Evolutionary conservation across 176 grass and related monocot genomes (phyloP), one percentile per base, ranked within the genome.

Genomic region (Alloteropsis semialata): DNA sequence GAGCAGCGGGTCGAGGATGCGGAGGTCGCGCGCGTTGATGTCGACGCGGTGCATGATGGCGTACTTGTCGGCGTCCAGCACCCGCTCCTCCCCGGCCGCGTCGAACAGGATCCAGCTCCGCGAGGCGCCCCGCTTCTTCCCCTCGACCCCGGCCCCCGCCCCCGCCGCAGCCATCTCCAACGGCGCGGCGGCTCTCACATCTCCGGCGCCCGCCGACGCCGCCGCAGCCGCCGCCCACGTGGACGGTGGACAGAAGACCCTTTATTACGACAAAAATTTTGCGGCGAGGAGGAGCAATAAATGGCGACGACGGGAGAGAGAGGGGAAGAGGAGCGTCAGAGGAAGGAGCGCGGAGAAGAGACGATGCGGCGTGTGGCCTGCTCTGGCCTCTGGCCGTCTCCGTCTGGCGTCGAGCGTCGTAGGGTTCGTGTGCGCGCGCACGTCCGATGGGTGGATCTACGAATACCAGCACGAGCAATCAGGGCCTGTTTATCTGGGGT

Each of bases 21-120:
- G 88, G 57, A 99, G 90, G 86, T 99, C 97, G 30, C 97, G 91
- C 45, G 97, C 93, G 77, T 99, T 89, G 83, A 99, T 96, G 84
- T 99, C 91, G 68, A 92, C 93, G 65, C 97, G 85, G 68, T 92
- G 93, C 97, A 99, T 99, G 87, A 99, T 99, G 50, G 91, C 93
- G 57, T 99, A 96, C 82, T 99, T 99, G 69, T 99, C 89, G 58
- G 91, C 91, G 82, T 99, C 97, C 65, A 99, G 87, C 73, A 92
- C 85, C 83, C 87, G 87, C 56, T 78, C 97, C 43, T 94, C 91
- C 56, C 93, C 97, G 15, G 61, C 55, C 2, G 69, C 87, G 85
- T 96, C 91, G 73, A 99, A 72, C 41, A 96, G 87, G 83, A 99
- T 90, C 97, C 97, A 99, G 87, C 89, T 99, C 89, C 91, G 83